Evolutionary conservation across 805 yeast genomes (phyloP).

Genomic region (Candida gorgasii): DNA sequence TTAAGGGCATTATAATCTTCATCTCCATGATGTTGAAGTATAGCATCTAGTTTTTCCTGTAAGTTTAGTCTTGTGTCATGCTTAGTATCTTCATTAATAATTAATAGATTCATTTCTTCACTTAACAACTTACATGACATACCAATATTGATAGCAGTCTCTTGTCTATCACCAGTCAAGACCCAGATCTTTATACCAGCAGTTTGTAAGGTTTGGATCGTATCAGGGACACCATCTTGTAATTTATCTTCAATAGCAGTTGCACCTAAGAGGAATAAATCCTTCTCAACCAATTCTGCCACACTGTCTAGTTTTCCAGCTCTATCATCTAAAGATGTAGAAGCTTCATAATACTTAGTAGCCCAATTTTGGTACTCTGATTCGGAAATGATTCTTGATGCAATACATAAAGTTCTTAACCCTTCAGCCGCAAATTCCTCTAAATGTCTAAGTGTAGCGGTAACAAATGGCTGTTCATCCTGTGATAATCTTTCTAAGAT

Average conservation of each 20-base stretch:
- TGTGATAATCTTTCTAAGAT: conserved; percentile 79
- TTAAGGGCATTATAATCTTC: conserved; percentile 53
- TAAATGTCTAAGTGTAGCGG: conserved; percentile 78
- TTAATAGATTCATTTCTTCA: conserved; percentile 92
- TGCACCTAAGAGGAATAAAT: conserved; percentile 84
- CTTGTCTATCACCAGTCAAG: conserved; percentile 96
- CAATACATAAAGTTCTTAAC: conserved; percentile 89
- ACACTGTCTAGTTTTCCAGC: conserved; percentile 76
- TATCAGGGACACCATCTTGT: conserved; percentile 98
- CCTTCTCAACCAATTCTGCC: conserved; percentile 84
- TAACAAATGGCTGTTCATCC: conserved; percentile 73
- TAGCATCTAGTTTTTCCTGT: conserved; percentile 71
- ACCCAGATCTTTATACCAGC: conserved; percentile 99
- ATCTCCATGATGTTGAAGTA: conserved; percentile 64
- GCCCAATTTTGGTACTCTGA: conserved; percentile 78
- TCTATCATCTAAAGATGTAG: conserved; percentile 78
- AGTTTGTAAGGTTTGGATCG: conserved; percentile 89
- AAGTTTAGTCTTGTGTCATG: conserved; percentile 77
- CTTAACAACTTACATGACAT: conserved; percentile 93
- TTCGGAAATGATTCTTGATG: conserved; percentile 76
- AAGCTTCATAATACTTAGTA: conserved; percentile 66
- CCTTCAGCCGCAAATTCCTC: conserved; percentile 98
- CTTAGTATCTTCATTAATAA: conserved; percentile 82
- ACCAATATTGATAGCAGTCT: conserved; percentile 97
- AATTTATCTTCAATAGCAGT: conserved; percentile 98